Evolutionary conservation across 495 filamentous ascomycete genomes (phyloP).

Genomic region (Penicillium cosmopolitanum): DNA sequence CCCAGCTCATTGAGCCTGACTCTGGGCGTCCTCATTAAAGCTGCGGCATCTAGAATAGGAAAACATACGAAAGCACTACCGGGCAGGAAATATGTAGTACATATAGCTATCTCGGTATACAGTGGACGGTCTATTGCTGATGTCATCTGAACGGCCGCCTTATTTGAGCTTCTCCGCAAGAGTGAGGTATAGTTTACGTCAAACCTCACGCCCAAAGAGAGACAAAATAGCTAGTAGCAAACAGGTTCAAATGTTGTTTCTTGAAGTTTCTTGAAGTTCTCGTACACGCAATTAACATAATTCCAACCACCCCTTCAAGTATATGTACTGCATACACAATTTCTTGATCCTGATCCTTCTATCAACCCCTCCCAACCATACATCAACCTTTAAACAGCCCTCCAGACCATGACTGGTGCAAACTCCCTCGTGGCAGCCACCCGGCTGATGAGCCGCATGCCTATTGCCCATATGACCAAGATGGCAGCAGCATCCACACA

Average conservation of each 20-base stretch:
- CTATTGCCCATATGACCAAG: conserved; percentile 17
- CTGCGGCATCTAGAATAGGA: too few species aligned
- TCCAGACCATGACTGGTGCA: background rate
- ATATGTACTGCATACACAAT: background rate
- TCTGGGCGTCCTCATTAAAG: too few species aligned
- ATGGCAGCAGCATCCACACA: conserved; percentile 2
- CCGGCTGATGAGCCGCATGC: conserved; percentile 5
- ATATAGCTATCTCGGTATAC: too few species aligned
- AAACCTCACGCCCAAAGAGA: conserved; percentile 10
- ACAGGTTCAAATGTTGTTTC: background rate
- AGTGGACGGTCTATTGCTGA: conserved; percentile 2
- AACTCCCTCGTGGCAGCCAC: background rate
- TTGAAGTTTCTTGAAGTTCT: too few species aligned
- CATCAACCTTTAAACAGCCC: background rate
- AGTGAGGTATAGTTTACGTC: conserved; percentile 34
- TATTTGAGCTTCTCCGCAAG: background rate
- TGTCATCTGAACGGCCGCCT: background rate
- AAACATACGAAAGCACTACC: too few species aligned
- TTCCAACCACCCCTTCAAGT: too few species aligned
- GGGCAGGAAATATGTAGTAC: too few species aligned
- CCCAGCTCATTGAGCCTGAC: too few species aligned
- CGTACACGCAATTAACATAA: too few species aligned
- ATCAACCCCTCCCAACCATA: background rate
- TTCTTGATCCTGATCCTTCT: background rate
- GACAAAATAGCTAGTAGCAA: background rate